Evolutionary conservation across 306 rosid species (phyloP).

Genomic region (Inga oerstediana): DNA sequence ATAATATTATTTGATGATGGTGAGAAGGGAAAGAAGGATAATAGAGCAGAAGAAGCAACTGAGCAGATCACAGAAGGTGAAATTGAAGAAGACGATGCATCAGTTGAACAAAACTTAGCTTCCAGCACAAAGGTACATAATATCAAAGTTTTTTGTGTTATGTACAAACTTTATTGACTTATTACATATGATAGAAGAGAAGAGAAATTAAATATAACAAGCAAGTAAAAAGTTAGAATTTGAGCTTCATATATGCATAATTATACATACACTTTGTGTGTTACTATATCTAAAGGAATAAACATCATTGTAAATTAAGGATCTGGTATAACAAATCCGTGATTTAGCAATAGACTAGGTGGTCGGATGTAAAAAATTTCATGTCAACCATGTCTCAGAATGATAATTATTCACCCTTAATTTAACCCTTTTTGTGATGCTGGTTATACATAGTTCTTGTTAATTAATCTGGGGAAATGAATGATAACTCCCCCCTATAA

Average conservation of each 20-base stretch:
- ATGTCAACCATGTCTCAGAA: too few species aligned
- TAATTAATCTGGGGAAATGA: too few species aligned
- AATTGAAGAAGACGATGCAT: constrained; percentile 64
- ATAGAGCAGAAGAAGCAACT: constrained; percentile 38
- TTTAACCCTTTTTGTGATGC: not conserved
- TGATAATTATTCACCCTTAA: not conserved
- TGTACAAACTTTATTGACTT: not conserved
- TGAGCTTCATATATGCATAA: not conserved
- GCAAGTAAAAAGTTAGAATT: not conserved
- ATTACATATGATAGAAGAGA: not conserved
- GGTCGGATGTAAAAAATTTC: not conserved
- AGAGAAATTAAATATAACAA: not conserved
- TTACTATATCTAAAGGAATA: not conserved
- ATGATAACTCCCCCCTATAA: too few species aligned
- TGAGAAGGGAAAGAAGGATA: not conserved
- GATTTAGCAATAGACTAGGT: not conserved
- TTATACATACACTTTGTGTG: not conserved
- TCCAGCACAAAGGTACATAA: constrained; percentile 42
- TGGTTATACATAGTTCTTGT: not conserved
- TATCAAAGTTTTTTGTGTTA: not conserved
- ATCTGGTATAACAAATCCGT: not conserved
- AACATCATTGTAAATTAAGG: not conserved
- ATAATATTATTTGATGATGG: not conserved
- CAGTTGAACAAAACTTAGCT: constrained; percentile 42
- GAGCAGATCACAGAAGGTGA: constrained; percentile 48